phyloP scores from a whole-genome alignment of 176 grass and related monocot species.

The Sorghum bicolor region DNA sequence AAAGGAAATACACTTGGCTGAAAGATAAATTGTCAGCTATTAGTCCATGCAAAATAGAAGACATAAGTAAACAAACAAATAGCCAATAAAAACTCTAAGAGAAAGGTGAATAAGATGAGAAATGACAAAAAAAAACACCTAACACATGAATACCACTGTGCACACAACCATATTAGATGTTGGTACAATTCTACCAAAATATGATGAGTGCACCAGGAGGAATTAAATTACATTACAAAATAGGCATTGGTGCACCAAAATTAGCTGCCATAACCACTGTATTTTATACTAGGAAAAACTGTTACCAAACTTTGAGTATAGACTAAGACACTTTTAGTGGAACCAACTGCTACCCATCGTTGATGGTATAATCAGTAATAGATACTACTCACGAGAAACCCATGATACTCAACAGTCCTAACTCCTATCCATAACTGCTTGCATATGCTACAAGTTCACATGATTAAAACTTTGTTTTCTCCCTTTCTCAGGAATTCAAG shows the following conservation, averaged over 20 bases:
- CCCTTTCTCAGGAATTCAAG: not conserved
- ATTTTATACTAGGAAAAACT: not conserved
- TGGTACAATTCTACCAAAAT: not conserved
- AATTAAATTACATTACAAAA: not conserved
- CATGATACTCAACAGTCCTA: not conserved
- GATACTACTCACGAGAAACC: conserved; percentile 18
- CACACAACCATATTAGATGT: not conserved
- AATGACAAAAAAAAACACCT: not conserved
- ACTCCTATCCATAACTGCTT: not conserved
- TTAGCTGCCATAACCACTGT: not conserved
- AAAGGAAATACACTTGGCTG: conserved; percentile 3
- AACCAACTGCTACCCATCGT: not conserved
- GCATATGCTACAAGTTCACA: not conserved
- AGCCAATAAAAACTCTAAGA: not conserved
- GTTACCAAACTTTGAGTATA: not conserved
- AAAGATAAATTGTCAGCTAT: conserved; percentile 1
- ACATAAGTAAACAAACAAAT: not conserved
- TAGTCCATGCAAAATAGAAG: not conserved
- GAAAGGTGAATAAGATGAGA: not conserved
- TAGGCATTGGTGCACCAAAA: not conserved
- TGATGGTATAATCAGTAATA: conserved; percentile 1
- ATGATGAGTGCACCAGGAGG: not conserved
- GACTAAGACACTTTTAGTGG: conserved; percentile 5
- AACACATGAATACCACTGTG: not conserved
- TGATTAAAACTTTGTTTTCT: not conserved